Conservation (phyloP, 768 basidiomycete genomes). For the Tylopilus sp. region DNA sequence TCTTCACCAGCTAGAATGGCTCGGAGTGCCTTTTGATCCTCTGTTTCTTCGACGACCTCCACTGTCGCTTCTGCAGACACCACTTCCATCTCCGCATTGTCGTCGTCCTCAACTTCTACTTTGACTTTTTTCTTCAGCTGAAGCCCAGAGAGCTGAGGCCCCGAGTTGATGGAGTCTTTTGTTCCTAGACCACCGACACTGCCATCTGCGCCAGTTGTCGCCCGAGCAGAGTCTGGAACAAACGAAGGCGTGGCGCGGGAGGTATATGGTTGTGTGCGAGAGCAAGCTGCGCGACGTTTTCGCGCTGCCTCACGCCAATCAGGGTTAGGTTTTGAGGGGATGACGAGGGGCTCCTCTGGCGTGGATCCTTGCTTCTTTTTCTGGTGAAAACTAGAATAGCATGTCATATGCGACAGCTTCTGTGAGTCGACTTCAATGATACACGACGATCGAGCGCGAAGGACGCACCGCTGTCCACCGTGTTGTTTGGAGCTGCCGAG, state of each 20-base stretch:
- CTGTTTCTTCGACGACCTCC: conserved; percentile 49
- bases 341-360: conserved; percentile 68
- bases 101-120: conserved; percentile 33
- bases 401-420: conserved; percentile 34
- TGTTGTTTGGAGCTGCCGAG: conserved; percentile 54
- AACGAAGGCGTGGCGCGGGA: conserved; percentile 38
- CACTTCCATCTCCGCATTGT: neutral
- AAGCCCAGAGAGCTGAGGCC: conserved; percentile 67
- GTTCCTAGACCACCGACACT: conserved; percentile 78
- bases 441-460: neutral
- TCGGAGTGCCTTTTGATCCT: conserved; percentile 78
- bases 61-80: conserved; percentile 13
- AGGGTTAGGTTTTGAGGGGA: conserved; percentile 79
- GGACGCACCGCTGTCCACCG: conserved; percentile 83
- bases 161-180: conserved; percentile 71
- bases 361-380: conserved; percentile 36
- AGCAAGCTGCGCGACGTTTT: conserved; percentile 40
- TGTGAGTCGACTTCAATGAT: conserved; percentile 70
- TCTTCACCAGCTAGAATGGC: conserved; percentile 63
- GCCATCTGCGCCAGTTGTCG: conserved; percentile 59
- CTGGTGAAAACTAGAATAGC: conserved; percentile 39
- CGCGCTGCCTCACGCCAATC: conserved; percentile 87
- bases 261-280: conserved; percentile 9
- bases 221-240: conserved; percentile 60
- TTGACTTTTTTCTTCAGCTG: conserved; percentile 41